Percentiles rank a stretch among this genome's conserved stretches.
Evolutionary conservation across 1,139 yeast genomes (phyloP).

Genomic region (Zygosaccharomyces sapae): DNA sequence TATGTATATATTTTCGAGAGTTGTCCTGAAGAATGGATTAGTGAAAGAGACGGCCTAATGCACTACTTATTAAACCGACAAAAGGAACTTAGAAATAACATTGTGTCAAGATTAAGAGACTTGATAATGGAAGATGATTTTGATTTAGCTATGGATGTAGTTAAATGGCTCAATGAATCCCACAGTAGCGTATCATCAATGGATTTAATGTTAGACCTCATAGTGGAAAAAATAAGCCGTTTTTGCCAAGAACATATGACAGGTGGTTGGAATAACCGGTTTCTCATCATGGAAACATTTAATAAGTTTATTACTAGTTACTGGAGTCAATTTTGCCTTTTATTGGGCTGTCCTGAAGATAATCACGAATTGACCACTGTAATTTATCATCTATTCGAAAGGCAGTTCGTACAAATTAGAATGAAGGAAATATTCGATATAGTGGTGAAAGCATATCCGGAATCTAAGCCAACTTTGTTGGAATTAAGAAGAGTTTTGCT

Average conservation of each 20-base stretch:
- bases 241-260: constrained; percentile 41
- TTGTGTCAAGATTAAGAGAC: constrained; percentile 15
- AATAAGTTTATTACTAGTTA: constrained; percentile 25
- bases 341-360: constrained; percentile 27
- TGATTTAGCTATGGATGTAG: constrained; percentile 22
- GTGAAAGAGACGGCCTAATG: constrained; percentile 25
- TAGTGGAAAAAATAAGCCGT: constrained; percentile 42
- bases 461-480: constrained; percentile 52
- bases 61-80: constrained; percentile 28
- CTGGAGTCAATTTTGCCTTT: constrained; percentile 25
- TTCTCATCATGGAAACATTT: constrained; percentile 39
- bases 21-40: constrained; percentile 16
- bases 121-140: constrained; percentile 29
- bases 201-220: constrained; percentile 41
- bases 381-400: constrained; percentile 28
- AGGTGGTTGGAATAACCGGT: constrained; percentile 40
- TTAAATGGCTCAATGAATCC: constrained; percentile 29
- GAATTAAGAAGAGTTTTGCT: constrained; percentile 54
- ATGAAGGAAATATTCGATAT: constrained; percentile 63
- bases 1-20: constrained; percentile 18
- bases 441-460: constrained; percentile 52
- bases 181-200: constrained; percentile 19
- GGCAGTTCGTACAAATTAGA: constrained; percentile 41
- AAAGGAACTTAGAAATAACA: constrained; percentile 14
- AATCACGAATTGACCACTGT: constrained; percentile 37